Evolutionary conservation across 2,329 filamentous ascomycete genomes (phyloP), one percentile per base, ranked within the genome.

Genomic region (Aspergillus sp.): DNA sequence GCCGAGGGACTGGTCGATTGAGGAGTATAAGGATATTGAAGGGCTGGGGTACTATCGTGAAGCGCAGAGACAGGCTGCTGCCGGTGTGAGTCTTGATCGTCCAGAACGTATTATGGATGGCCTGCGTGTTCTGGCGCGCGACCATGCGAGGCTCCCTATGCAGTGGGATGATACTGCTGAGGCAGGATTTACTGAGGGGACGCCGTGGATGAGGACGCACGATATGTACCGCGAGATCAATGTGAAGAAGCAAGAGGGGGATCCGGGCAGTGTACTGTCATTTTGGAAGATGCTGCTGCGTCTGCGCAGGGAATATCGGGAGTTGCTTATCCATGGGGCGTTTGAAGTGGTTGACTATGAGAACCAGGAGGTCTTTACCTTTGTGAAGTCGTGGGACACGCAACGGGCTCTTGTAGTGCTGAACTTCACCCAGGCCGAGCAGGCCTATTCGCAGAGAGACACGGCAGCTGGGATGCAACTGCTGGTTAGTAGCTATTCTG

Each of bases 91-190:
- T 40, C 1, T 61, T 17, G 12, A 19, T 13, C 17, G 19, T 4
- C 12, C 12, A 22, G 41, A 44, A 12, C 17, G 41, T 11, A 22
- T 65, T 30, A 65, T 65, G 64, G 52, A 63, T 12, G 63, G 60
- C 42, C 75, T 89, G 52, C 82, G 85, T 60, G 77, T 80, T 55
- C 80, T 88, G 42, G 85, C 84, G 2, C 61, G 64, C 6, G 64
- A 90, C 68, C 84, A 90, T 68, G 81, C 86, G 13, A 80, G 88
- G 15, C 81, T 85, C 6, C 88, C 88, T 0, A 85, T 91, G 76
- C 86, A 88, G 63, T 91, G 88, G 88, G 78, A 71, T 2, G 73
- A 76, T 1, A 22, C 76, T 0, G 37, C 49, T 12, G 79, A 86
- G 61, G 86, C 83, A 2, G 88, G 88, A 0, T 90, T 90, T 73